These are phyloP conservation scores for Candida broadrunensis DNA, from an alignment of 805 yeast species.

Conservation along the genomic window DNA sequence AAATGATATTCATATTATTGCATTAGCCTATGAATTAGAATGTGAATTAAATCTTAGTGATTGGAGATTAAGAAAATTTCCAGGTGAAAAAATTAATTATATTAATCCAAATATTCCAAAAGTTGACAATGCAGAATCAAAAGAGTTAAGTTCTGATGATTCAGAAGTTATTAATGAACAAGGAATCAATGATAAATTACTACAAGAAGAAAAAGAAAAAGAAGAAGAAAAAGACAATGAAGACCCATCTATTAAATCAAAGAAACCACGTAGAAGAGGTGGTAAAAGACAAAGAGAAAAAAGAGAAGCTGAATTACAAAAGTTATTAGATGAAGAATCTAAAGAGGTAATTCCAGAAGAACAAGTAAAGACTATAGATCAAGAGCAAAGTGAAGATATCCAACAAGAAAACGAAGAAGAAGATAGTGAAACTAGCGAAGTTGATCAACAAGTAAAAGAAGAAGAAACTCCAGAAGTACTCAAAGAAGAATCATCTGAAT, in stretches of 20 bases:
- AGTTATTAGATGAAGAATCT: slow-evolving; percentile 17
- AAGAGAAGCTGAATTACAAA: slow-evolving; percentile 38
- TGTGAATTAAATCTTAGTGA: slow-evolving; percentile 66
- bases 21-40: slow-evolving; percentile 86
- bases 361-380: too few relatives aligned
- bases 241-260: slow-evolving; percentile 7
- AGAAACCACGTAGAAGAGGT: slow-evolving; percentile 52
- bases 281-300: slow-evolving; percentile 64
- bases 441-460: slow-evolving; percentile 3
- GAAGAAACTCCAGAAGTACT: slow-evolving; percentile 1
- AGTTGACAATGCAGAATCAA: slow-evolving; percentile 9
- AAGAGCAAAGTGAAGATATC: slow-evolving; percentile 9
- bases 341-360: slow-evolving; percentile 9
- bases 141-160: slow-evolving; percentile 8
- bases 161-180: slow-evolving; percentile 3
- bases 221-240: slow-evolving; percentile 2
- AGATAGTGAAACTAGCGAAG: slow-evolving; percentile 8
- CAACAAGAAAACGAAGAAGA: slow-evolving; percentile 1
- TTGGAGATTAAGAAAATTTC: slow-evolving; percentile 65
- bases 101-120: slow-evolving; percentile 12
- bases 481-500: slow-evolving; percentile 9
- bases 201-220: slow-evolving; percentile 8
- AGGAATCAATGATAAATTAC: slow-evolving; percentile 1
- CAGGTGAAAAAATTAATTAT: slow-evolving; percentile 55
- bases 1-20: slow-evolving; percentile 90